Evolutionary conservation across 1,139 yeast genomes (phyloP).

Genomic region (Lizanozyma gosingica): DNA sequence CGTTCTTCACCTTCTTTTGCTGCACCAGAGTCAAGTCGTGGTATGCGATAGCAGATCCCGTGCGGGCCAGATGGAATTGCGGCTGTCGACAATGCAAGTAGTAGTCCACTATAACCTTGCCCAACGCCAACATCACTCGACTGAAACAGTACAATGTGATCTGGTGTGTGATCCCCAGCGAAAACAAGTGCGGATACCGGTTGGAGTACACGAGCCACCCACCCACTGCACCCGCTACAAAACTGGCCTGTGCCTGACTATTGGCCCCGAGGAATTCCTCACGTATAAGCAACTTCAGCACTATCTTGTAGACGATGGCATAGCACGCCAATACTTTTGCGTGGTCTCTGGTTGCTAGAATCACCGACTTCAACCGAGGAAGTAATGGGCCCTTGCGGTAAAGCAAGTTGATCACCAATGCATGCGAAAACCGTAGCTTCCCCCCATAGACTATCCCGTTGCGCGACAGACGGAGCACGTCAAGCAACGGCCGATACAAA

Average conservation of each 20-base stretch:
- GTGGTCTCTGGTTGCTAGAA: conserved; percentile 55
- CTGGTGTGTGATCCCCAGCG: conserved; percentile 48
- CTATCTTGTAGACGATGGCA: conserved; percentile 52
- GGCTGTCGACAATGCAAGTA: conserved; percentile 32
- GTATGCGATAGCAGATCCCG: conserved; percentile 17
- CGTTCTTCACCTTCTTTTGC: conserved; percentile 24
- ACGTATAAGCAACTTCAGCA: conserved; percentile 21
- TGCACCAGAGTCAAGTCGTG: conserved; percentile 22
- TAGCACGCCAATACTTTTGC: conserved; percentile 59
- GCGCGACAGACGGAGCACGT: conserved; percentile 30
- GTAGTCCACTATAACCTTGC: conserved; percentile 37
- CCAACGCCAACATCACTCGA: conserved; percentile 45
- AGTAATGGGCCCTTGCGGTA: conserved; percentile 42
- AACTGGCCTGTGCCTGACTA: conserved; percentile 25
- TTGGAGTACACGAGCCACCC: conserved; percentile 63
- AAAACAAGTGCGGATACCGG: conserved; percentile 22
- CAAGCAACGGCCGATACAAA: conserved; percentile 26
- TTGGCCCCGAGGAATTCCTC: conserved; percentile 29
- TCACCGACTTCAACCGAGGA: conserved; percentile 40
- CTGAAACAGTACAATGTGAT: conserved; percentile 56
- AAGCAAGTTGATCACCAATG: conserved; percentile 53
- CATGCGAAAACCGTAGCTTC: conserved; percentile 64
- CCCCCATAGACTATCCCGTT: conserved; percentile 67
- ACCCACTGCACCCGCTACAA: conserved; percentile 57
- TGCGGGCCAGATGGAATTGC: conserved; percentile 14